Evolutionary conservation across 169 alveolate genomes (phyloP).

Genomic region (Eimeria sp.): DNA sequence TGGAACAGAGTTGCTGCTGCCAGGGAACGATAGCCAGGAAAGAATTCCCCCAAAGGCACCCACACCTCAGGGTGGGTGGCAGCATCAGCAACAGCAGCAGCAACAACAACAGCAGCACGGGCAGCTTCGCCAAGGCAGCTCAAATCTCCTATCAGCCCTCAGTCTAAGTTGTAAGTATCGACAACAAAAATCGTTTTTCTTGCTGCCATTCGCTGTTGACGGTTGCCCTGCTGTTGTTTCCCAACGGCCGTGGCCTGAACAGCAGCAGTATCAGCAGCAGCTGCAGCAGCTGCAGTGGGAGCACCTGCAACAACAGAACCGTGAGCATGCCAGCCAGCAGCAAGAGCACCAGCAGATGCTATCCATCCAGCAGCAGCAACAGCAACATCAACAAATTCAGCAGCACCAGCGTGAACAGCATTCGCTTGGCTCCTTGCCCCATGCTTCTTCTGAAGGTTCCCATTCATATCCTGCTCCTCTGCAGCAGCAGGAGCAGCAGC

Average conservation of each 20-base stretch:
- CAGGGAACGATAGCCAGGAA: neutral
- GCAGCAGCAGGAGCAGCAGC: constrained; percentile 4
- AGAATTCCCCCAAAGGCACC: neutral
- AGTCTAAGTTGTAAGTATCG: constrained; percentile 11
- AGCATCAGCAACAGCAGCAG: constrained; percentile 24
- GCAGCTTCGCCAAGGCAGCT: neutral
- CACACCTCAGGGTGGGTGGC: neutral
- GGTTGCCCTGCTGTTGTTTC: constrained; percentile 55
- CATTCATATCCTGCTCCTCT: neutral
- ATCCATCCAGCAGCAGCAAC: constrained; percentile 19
- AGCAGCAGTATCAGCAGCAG: constrained; percentile 32
- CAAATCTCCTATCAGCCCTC: constrained; percentile 38
- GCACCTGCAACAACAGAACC: neutral
- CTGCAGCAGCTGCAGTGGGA: constrained; percentile 9
- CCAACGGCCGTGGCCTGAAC: constrained; percentile 71
- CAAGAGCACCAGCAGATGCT: too few species aligned
- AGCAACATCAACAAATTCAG: constrained; percentile 10
- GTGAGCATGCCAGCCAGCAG: neutral
- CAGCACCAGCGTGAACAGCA: constrained; percentile 3
- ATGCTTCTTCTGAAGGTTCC: neutral
- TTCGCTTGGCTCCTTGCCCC: neutral
- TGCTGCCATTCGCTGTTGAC: constrained; percentile 64
- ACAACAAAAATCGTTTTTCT: constrained; percentile 47
- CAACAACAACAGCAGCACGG: constrained; percentile 9
- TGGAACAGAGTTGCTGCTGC: neutral